Evolutionary conservation across 352 stramenopile genomes (phyloP).

Genomic region (Phytophthora podocarpi): DNA sequence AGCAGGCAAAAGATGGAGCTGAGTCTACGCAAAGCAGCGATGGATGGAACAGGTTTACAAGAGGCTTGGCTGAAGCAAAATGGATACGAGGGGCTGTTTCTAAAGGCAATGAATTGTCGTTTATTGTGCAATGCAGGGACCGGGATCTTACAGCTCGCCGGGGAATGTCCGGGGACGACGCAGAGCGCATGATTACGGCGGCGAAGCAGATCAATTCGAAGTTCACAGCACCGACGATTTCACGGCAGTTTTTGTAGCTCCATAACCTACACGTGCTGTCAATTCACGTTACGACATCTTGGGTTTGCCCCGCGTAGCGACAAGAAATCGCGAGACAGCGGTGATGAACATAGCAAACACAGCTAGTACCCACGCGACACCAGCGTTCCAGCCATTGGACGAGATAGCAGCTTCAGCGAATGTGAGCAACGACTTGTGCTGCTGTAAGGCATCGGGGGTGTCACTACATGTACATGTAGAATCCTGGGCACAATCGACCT

Average conservation of each 20-base stretch:
- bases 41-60: conserved; percentile 69
- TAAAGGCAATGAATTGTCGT: background rate
- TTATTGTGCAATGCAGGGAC: conserved; percentile 46
- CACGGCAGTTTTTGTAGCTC: conserved; percentile 79
- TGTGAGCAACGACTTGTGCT: conserved; percentile 13
- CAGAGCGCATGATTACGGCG: conserved; percentile 73
- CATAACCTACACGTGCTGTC: background rate
- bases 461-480: no score
- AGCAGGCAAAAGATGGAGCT: conserved; percentile 39
- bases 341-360: conserved; percentile 25
- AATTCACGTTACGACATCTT: conserved; percentile 16
- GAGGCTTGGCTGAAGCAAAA: background rate
- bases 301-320: conserved; percentile 9
- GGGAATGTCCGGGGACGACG: conserved; percentile 72
- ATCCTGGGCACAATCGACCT: conserved; percentile 8
- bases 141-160: conserved; percentile 66
- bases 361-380: conserved; percentile 17
- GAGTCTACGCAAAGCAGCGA: conserved; percentile 15
- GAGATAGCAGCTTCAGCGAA: conserved; percentile 10
- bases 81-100: background rate
- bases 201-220: conserved; percentile 86
- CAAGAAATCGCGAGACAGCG: conserved; percentile 18
- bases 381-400: conserved; percentile 25
- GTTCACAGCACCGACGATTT: conserved; percentile 84
- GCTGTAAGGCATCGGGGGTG: conserved; percentile 1